Conservation (phyloP, 495 filamentous ascomycete species). For the Penicillium subrubescens region DNA sequence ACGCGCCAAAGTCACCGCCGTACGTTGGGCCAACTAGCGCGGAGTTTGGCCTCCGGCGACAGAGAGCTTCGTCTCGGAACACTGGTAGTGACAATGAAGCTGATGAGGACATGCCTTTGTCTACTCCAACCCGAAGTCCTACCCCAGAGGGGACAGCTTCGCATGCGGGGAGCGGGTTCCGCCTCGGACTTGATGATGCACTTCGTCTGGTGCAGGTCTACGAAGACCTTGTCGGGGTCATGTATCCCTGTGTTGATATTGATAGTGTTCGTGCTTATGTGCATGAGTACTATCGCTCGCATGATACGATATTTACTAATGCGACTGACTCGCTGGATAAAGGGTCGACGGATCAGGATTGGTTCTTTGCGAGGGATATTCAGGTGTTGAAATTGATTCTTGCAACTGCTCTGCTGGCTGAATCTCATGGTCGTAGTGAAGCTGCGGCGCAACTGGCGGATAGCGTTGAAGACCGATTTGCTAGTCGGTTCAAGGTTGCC, state of each 20-base stretch:
- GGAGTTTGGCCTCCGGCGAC: constrained; percentile 39
- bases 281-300: constrained; percentile 51
- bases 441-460: constrained; percentile 70
- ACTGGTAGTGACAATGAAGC: constrained; percentile 5
- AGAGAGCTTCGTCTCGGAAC: neutral
- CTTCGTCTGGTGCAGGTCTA: constrained; percentile 69
- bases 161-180: constrained; percentile 22
- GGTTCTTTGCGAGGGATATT: constrained; percentile 67
- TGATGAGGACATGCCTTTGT: constrained; percentile 26
- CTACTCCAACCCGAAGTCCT: constrained; percentile 26
- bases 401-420: constrained; percentile 68
- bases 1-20: constrained; percentile 38
- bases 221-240: constrained; percentile 77
- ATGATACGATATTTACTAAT: constrained; percentile 35
- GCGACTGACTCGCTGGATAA: constrained; percentile 55
- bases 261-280: constrained; percentile 55
- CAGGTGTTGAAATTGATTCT: constrained; percentile 76
- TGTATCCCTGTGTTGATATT: constrained; percentile 81
- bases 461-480: constrained; percentile 65
- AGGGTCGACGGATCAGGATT: constrained; percentile 46
- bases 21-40: constrained; percentile 48
- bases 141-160: constrained; percentile 10
- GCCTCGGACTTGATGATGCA: constrained; percentile 58
- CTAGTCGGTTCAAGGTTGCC: constrained; percentile 64
- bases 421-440: constrained; percentile 74